phyloP scores from a whole-genome alignment of 2,329 filamentous ascomycete genomes.

The Aspergillus eucalypticola region DNA sequence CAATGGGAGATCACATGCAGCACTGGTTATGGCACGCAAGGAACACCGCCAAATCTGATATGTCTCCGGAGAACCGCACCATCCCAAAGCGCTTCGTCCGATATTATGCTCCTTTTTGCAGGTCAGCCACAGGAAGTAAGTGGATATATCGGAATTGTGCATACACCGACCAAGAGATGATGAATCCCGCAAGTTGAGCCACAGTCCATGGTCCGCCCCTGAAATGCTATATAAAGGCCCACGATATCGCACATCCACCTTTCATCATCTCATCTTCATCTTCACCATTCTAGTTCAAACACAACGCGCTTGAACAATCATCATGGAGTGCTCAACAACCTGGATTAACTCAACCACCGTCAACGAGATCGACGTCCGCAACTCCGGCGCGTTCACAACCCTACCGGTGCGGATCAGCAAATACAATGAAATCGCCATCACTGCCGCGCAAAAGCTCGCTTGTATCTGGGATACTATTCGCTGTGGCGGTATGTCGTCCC shows the following conservation, averaged over 20 bases:
- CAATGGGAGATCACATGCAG: conserved; percentile 3
- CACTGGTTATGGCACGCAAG: neutral
- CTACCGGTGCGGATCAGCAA: neutral
- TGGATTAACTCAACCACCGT: neutral
- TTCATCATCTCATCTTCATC: neutral
- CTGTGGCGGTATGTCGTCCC: neutral
- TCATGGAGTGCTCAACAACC: neutral
- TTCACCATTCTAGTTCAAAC: neutral
- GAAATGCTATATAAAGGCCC: neutral
- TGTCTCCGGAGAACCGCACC: neutral
- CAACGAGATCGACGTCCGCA: neutral
- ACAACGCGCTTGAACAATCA: too few relatives aligned
- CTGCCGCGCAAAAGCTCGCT: neutral
- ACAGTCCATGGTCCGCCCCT: neutral
- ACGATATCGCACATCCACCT: neutral
- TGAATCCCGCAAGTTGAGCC: neutral
- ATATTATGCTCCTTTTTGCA: neutral
- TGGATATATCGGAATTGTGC: neutral
- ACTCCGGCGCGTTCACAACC: conserved; percentile 1
- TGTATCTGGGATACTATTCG: neutral
- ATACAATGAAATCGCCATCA: conserved; percentile 4
- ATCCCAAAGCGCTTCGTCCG: neutral
- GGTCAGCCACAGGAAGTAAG: neutral
- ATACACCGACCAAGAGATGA: conserved; percentile 1
- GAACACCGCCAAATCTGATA: neutral